Base-by-base conservation (phyloP, 192 early-diverging fungal species). In the Paraglomus brasilianum region DNA sequence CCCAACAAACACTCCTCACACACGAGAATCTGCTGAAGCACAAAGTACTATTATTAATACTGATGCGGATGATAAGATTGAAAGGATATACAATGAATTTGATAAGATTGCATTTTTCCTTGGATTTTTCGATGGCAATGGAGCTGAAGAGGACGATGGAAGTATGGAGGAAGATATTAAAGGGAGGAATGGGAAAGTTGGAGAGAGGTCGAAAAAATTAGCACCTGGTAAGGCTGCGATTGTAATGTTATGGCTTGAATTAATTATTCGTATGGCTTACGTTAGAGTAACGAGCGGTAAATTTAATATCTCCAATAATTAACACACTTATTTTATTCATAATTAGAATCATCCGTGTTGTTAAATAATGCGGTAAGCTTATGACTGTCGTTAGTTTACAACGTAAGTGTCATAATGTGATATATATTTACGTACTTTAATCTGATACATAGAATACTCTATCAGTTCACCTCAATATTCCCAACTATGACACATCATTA, bases 41-140 rank as follows among this genome's bases (percentile, higher is more conserved):
- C 56, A 64, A 60, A 48, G 59, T 55, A 30, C 64, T 22, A 36
- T 74, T 72, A 5, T 69, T 55, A 80, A 73, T 42, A 78, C 82
- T 0, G 80, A 84, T 55, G 85, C 91, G 10, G 92, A 94, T 80
- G 86, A 85, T 50, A 90, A 90, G 62, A 90, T 94, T 52, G 89
- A 88, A 22, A 57, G 83, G 4, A 81, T 94, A 13, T 91, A 89
- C 69, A 69, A 82, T 53, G 92, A 94, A 58, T 90, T 92, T 64
- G 87, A 84, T 69, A 82, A 82, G 44, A 88, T 92, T 24, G 83
- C 87, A 17, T 77, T 78, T 52, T 78, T 83, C 48, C 46, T 89
- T 36, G 86, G 82, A 40, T 66, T 78, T 63, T 71, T 78, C 19
- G 45, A 47, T 58, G 74, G 69, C 40, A 55, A 71, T 24, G 10